phyloP scores from a whole-genome alignment of 495 filamentous ascomycete genomes.

The Parachaetomium inaequale region DNA sequence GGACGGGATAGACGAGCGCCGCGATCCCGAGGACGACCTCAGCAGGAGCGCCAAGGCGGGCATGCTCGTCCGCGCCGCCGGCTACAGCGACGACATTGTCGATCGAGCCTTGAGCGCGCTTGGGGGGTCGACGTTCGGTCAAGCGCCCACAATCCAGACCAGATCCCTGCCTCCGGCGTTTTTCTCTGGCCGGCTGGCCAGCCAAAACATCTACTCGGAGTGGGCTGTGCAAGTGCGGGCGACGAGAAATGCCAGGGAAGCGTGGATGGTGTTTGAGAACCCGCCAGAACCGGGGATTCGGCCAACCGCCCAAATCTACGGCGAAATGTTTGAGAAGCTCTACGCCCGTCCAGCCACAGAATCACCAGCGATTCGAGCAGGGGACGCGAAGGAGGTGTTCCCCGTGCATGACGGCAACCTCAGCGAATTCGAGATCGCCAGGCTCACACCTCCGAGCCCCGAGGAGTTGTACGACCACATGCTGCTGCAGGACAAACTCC shows the following conservation, averaged over 20 bases:
- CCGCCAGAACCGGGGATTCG: conserved; percentile 27
- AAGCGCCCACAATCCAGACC: conserved; percentile 42
- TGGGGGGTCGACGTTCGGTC: conserved; percentile 33
- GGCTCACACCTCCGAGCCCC: conserved; percentile 39
- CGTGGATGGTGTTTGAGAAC: conserved; percentile 42
- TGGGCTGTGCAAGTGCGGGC: conserved; percentile 42
- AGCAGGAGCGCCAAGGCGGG: conserved; percentile 41
- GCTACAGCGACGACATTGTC: conserved; percentile 34
- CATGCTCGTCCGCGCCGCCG: conserved; percentile 38
- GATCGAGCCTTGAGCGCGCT: conserved; percentile 39
- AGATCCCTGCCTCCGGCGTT: conserved; percentile 27
- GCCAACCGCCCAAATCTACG: conserved; percentile 38
- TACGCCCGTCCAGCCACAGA: conserved; percentile 21
- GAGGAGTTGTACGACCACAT: conserved; percentile 40
- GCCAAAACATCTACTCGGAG: conserved; percentile 26
- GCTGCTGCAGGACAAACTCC: conserved; percentile 36
- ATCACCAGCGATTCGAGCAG: conserved; percentile 32
- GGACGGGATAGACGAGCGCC: conserved; percentile 44
- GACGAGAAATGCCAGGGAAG: conserved; percentile 44
- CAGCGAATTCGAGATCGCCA: conserved; percentile 41
- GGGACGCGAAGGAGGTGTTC: conserved; percentile 38
- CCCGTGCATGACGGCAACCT: conserved; percentile 40
- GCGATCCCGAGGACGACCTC: conserved; percentile 38
- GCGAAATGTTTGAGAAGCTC: conserved; percentile 46
- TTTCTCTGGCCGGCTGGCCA: conserved; percentile 24